These are phyloP conservation scores for Blastobotrys americana DNA, from an alignment of 805 yeast genomes.

Conservation along the genomic window DNA sequence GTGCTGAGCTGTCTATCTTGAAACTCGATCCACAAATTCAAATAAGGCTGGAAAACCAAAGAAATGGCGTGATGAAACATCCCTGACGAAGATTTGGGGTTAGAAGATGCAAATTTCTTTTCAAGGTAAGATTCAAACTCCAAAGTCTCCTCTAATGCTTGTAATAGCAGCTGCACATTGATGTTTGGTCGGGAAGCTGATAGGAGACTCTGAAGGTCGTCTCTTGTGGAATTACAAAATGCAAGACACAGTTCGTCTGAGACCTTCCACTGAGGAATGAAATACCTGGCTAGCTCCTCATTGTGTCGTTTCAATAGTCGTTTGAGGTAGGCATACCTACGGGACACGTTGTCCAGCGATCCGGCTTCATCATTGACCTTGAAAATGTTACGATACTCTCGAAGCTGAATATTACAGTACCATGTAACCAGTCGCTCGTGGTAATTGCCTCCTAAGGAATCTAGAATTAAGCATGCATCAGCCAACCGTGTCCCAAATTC, in stretches of 20 bases:
- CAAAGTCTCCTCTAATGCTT: slow-evolving; percentile 64
- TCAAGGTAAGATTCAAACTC: slow-evolving; percentile 77
- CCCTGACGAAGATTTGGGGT: too few species aligned
- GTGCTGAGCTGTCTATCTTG: slow-evolving; percentile 61
- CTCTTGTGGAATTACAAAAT: slow-evolving; percentile 63
- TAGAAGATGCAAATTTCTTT: slow-evolving; percentile 40
- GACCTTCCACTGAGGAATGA: slow-evolving; percentile 70
- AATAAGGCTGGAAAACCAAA: slow-evolving; percentile 74
- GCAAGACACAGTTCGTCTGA: slow-evolving; percentile 49
- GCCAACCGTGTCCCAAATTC: slow-evolving; percentile 18
- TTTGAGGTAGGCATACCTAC: slow-evolving; percentile 77
- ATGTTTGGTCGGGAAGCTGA: slow-evolving; percentile 35
- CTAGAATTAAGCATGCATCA: slow-evolving; percentile 69
- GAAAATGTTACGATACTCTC: slow-evolving; percentile 72
- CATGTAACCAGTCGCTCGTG: slow-evolving; percentile 58
- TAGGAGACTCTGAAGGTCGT: slow-evolving; percentile 54
- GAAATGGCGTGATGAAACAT: slow-evolving; percentile 45
- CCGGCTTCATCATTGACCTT: slow-evolving; percentile 87
- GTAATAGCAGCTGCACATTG: slow-evolving; percentile 59
- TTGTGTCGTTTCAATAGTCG: slow-evolving; percentile 58
- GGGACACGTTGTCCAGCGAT: slow-evolving; percentile 72
- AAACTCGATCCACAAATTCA: slow-evolving; percentile 77
- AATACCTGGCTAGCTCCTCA: slow-evolving; percentile 43
- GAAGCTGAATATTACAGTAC: slow-evolving; percentile 63
- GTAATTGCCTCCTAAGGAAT: slow-evolving; percentile 50